Percentiles rank a stretch among this genome's conserved stretches.
phyloP scores from a whole-genome alignment of 371 early-diverging fungal species.

The Quaeritorhiza haematococci region DNA sequence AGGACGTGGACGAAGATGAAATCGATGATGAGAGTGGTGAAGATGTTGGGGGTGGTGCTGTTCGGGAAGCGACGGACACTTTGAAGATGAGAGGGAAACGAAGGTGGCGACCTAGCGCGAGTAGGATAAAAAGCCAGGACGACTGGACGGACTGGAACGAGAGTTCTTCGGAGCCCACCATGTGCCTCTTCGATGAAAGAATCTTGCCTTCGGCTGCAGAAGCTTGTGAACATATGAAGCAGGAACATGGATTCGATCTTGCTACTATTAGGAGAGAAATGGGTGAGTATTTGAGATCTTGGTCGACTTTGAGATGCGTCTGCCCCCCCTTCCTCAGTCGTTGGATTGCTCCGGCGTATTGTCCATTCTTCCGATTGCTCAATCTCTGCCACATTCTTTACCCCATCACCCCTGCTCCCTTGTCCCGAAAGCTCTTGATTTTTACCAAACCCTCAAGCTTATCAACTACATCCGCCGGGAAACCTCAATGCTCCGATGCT shows the following conservation, averaged over 20 bases:
- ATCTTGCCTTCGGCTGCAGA: constrained; percentile 59
- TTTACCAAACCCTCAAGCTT: constrained; percentile 77
- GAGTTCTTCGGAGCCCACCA: constrained; percentile 3
- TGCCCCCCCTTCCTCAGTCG: too few species aligned
- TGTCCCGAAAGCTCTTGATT: constrained; percentile 51
- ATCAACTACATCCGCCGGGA: constrained; percentile 85
- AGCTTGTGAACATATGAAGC: constrained; percentile 68
- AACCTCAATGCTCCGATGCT: constrained; percentile 62
- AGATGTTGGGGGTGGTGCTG: too few species aligned
- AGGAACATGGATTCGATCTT: constrained; percentile 72
- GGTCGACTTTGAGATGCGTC: too few species aligned
- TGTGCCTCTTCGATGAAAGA: constrained; percentile 71
- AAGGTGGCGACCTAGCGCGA: constrained; percentile 1
- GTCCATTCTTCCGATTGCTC: background rate
- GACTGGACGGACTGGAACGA: constrained; percentile 35
- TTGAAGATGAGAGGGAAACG: too few species aligned
- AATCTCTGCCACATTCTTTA: background rate
- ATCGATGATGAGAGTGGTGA: constrained; percentile 62
- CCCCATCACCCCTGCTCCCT: background rate
- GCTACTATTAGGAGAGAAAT: constrained; percentile 43
- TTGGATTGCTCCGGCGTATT: background rate
- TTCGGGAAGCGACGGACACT: too few species aligned
- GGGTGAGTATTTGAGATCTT: constrained; percentile 29
- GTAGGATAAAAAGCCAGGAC: background rate
- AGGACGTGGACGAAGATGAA: constrained; percentile 75